These are phyloP conservation scores for Solanum sejunctum DNA, from an alignment of 257 asterid genomes.

Conservation along the genomic window DNA sequence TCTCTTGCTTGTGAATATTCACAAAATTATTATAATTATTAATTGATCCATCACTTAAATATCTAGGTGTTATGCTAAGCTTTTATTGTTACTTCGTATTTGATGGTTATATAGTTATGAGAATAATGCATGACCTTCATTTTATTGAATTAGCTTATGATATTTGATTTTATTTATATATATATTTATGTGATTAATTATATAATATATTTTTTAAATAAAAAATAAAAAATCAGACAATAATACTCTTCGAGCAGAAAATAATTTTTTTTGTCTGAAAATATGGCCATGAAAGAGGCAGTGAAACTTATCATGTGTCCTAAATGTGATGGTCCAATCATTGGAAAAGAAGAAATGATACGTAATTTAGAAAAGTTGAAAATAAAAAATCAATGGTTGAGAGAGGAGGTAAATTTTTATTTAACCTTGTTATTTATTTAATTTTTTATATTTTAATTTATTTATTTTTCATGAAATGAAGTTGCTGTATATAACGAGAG, in stretches of 20 bases:
- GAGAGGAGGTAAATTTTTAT: conserved; percentile 23
- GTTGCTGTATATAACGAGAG: not conserved
- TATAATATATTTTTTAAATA: not conserved
- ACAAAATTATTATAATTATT: not conserved
- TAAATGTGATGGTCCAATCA: conserved; percentile 19
- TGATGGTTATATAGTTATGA: not conserved
- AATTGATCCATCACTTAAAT: not conserved
- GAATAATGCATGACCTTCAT: not conserved
- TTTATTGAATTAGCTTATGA: not conserved
- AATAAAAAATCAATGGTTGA: conserved; percentile 36
- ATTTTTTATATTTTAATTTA: not conserved
- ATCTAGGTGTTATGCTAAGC: not conserved
- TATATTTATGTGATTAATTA: not conserved
- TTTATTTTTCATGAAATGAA: not conserved
- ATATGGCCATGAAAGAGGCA: conserved; percentile 36
- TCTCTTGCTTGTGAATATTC: not conserved
- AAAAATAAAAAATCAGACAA: conserved; percentile 40
- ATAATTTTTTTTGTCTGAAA: conserved; percentile 34
- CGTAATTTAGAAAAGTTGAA: conserved; percentile 18
- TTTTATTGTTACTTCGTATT: not conserved
- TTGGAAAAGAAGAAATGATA: conserved; percentile 26
- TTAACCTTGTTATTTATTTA: not conserved
- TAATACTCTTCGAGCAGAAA: conserved; percentile 30
- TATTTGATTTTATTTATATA: not conserved
- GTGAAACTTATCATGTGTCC: conserved; percentile 23